Percentiles rank a stretch among this genome's conserved stretches.
Evolutionary conservation across 768 basidiomycete species (phyloP).

Genomic region (Tricholomella constricta): DNA sequence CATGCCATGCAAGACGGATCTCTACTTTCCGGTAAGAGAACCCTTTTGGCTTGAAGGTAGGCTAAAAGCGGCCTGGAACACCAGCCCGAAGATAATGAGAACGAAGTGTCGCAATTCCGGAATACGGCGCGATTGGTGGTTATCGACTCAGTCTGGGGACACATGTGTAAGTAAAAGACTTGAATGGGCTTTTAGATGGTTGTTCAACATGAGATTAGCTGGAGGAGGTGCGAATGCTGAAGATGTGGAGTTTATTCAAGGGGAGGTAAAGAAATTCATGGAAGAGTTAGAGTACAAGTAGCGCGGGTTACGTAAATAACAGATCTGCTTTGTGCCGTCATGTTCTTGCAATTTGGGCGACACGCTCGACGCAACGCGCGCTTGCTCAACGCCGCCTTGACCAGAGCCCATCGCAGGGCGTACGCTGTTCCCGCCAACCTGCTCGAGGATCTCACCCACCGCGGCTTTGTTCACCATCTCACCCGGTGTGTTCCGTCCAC

Average conservation of each 20-base stretch:
- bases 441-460: constrained; percentile 43
- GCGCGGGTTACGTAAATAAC: constrained; percentile 15
- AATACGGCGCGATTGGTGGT: constrained; percentile 46
- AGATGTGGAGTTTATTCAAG: constrained; percentile 45
- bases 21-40: constrained; percentile 53
- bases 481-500: constrained; percentile 36
- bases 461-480: constrained; percentile 51
- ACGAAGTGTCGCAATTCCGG: constrained; percentile 44
- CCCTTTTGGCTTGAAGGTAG: too few species aligned
- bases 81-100: constrained; percentile 56
- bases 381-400: background rate
- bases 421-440: constrained; percentile 21
- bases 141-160: constrained; percentile 62
- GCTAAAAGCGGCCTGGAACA: too few species aligned
- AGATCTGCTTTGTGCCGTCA: constrained; percentile 1
- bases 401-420: background rate
- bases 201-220: too few species aligned
- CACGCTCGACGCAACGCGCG: constrained; percentile 5
- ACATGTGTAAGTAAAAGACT: constrained; percentile 43
- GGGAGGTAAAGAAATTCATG: constrained; percentile 47
- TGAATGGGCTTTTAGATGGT: too few species aligned
- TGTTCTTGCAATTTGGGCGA: constrained; percentile 13
- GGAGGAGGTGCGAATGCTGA: constrained; percentile 43
- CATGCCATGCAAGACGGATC: constrained; percentile 61
- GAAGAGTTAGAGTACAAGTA: constrained; percentile 30